Base-by-base conservation (phyloP, 176 grass and related monocot species). In the Raddia guianensis region DNA sequence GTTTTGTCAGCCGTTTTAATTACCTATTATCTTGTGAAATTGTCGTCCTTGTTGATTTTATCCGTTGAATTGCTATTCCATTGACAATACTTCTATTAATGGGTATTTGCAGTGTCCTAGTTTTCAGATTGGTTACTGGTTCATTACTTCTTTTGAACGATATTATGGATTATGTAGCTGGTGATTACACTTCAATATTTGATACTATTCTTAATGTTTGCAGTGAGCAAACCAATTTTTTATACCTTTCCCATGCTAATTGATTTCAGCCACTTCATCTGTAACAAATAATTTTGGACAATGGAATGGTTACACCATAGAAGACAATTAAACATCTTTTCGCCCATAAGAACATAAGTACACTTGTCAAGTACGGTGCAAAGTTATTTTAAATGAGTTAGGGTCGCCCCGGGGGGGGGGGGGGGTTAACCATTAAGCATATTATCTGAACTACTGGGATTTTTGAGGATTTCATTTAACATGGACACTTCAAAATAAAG, bases 401-500 rank as follows among this genome's bases (percentile, higher is more conserved):
- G 27, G 27, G 27, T 0, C 27, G 27, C 27, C 27, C 27, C 0
- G 27, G 27, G 27, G 27, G 27, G 1, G 6, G 21, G 13, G 49
- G 48, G 76, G 44, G 0, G 66, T 35, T 35, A 66, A 35, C 13
- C 49, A 68, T 54, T 18, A 21, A 54, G 53, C 40, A 21, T 54
- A 67, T 20, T 43, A 44, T 44, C 34, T 54, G 21, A 2, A 12
- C 42, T 68, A 27, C 27, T 27, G 9, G 49, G 59, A 18, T 16
- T 72, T 54, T 5, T 45, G 40, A 18, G 13, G 7, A 27, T 62
- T 80, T 61, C 19, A 61, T 61, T 51, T 4, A 20, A 9, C 61
- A 73, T 55, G 60, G 76, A 56, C 48, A 73, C 52, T 21, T 7
- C 19, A 27, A 73, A 73, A 73, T 66, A 16, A 74, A 59, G 82